phyloP scores from a whole-genome alignment of 1,139 yeast species.

The Arxiozyma telluris region DNA sequence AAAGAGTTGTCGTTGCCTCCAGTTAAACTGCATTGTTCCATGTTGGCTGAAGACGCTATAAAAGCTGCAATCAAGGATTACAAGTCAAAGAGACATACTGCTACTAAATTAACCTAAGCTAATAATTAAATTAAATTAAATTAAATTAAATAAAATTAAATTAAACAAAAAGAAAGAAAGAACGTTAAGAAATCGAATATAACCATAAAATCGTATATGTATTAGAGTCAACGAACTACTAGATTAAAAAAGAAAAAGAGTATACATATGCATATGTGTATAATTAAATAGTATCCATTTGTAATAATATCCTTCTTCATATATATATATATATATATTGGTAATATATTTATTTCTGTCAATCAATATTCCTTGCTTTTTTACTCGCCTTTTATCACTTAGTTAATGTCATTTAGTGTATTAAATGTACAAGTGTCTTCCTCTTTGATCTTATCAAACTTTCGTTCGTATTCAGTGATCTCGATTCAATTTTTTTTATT shows the following conservation, averaged over 20 bases:
- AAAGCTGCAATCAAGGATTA: constrained; percentile 95
- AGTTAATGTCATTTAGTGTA: too few species aligned
- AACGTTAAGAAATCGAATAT: neutral
- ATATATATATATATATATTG: neutral
- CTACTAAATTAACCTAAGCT: constrained; percentile 9
- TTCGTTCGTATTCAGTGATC: neutral
- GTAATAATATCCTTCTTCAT: neutral
- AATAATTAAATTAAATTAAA: neutral
- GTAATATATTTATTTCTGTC: neutral
- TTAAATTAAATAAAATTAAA: too few species aligned
- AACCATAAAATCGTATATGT: neutral
- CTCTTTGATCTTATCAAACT: neutral
- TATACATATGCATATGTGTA: neutral
- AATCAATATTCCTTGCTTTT: neutral
- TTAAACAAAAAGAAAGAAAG: too few species aligned
- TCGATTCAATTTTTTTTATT: neutral
- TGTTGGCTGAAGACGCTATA: constrained; percentile 98
- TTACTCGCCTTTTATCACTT: too few species aligned
- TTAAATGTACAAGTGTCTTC: too few species aligned
- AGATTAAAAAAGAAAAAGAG: too few species aligned
- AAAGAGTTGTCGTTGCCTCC: constrained; percentile 92
- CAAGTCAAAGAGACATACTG: constrained; percentile 49
- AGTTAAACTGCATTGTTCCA: constrained; percentile 92
- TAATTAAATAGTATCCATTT: neutral
- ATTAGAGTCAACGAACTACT: too few species aligned